phyloP scores from a whole-genome alignment of 2,329 filamentous ascomycete genomes.

The Aspergillus phoenicis region DNA sequence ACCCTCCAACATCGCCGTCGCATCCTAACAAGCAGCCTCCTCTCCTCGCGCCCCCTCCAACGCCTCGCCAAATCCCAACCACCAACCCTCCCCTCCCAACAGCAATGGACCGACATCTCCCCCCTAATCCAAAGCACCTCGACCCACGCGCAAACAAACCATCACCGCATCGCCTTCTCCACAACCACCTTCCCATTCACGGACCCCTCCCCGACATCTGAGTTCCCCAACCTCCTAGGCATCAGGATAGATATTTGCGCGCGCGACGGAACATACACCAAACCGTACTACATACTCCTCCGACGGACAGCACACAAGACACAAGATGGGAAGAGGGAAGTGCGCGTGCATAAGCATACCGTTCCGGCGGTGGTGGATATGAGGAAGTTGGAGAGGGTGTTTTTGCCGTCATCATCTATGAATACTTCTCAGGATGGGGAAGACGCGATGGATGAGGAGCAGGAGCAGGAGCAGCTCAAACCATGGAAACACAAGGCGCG shows the following conservation, averaged over 20 bases:
- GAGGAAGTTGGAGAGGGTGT: conserved; percentile 39
- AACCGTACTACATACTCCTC: conserved; percentile 49
- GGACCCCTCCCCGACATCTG: conserved; percentile 43
- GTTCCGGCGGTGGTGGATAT: conserved; percentile 50
- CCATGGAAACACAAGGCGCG: conserved; percentile 20
- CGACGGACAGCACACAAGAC: conserved; percentile 25
- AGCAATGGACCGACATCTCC: conserved; percentile 28
- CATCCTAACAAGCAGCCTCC: conserved; percentile 44
- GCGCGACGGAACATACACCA: conserved; percentile 42
- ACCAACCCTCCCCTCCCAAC: neutral
- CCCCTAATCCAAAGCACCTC: conserved; percentile 35
- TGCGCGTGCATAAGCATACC: conserved; percentile 47
- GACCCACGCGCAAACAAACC: conserved; percentile 41
- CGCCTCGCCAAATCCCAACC: conserved; percentile 14
- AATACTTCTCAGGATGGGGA: conserved; percentile 6
- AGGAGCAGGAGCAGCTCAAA: conserved; percentile 14
- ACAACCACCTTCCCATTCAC: conserved; percentile 50
- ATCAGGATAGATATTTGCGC: conserved; percentile 47
- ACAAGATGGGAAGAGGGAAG: conserved; percentile 24
- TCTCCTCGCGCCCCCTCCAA: conserved; percentile 43
- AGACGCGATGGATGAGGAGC: conserved; percentile 19
- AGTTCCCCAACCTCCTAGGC: conserved; percentile 39
- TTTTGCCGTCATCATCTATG: conserved; percentile 25
- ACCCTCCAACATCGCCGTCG: conserved; percentile 42
- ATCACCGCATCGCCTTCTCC: conserved; percentile 49